Conservation (phyloP, 2,329 filamentous ascomycete species). For the Trichoderma cornu-damae region DNA sequence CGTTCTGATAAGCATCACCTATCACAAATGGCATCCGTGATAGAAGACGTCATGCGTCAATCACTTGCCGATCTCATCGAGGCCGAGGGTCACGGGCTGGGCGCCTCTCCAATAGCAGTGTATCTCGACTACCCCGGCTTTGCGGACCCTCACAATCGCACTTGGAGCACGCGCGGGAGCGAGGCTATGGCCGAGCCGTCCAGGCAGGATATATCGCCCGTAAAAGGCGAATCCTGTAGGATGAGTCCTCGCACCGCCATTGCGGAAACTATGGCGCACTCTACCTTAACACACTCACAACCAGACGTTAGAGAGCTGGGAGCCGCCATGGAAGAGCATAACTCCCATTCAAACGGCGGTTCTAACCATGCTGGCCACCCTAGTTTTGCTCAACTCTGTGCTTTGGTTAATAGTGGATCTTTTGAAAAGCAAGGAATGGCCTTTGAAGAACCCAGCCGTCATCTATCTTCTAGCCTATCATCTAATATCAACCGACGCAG, state of each 20-base stretch:
- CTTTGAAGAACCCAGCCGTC: not conserved
- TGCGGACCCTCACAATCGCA: slow-evolving; percentile 2
- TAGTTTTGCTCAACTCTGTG: not conserved
- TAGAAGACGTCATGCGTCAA: slow-evolving; percentile 14
- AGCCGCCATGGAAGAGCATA: not conserved
- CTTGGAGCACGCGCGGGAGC: not conserved
- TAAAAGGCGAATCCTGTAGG: not conserved
- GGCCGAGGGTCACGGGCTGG: slow-evolving; percentile 7
- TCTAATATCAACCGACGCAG: not conserved
- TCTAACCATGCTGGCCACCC: not conserved
- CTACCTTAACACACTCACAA: not conserved
- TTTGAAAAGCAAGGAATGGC: not conserved
- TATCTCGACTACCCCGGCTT: slow-evolving; percentile 4
- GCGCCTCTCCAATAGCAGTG: not conserved
- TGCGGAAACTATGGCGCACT: not conserved
- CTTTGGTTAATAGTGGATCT: not conserved
- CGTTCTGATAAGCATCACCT: not conserved
- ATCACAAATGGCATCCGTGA: slow-evolving; percentile 2
- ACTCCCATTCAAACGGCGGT: not conserved
- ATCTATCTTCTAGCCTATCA: not conserved
- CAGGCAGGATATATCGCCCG: not conserved
- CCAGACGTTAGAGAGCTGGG: not conserved
- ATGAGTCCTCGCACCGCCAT: not conserved
- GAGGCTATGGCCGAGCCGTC: not conserved
- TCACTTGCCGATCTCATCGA: slow-evolving; percentile 6